Evolutionary conservation across 2,329 filamentous ascomycete genomes (phyloP).

Genomic region (Cercospora zeina): DNA sequence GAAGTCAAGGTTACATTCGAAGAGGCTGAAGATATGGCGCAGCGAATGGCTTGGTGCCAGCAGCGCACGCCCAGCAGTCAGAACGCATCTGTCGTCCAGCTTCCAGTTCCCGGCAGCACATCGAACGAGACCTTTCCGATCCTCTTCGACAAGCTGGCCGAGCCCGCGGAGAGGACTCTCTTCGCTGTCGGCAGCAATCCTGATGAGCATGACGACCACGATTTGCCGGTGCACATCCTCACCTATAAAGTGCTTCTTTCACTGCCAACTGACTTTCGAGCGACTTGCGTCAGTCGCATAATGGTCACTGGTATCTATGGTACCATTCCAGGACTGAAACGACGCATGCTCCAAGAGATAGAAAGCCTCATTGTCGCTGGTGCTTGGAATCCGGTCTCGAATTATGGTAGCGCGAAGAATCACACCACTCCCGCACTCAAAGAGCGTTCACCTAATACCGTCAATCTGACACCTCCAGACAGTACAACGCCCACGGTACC

Average conservation of each 20-base stretch:
- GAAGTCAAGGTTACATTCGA: constrained; percentile 60
- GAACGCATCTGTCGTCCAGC: constrained; percentile 23
- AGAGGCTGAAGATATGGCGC: constrained; percentile 77
- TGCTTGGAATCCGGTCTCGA: constrained; percentile 76
- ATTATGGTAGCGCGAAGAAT: constrained; percentile 57
- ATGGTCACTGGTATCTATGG: constrained; percentile 82
- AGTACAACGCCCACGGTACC: constrained; percentile 17
- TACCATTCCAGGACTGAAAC: constrained; percentile 74
- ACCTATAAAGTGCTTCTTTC: constrained; percentile 74
- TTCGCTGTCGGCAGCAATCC: constrained; percentile 59
- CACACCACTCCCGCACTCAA: constrained; percentile 22
- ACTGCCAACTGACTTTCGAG: constrained; percentile 78
- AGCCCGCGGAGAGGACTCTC: constrained; percentile 73
- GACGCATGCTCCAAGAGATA: constrained; percentile 74
- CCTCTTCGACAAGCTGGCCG: constrained; percentile 68
- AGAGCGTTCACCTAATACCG: constrained; percentile 28
- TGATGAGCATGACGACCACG: constrained; percentile 78
- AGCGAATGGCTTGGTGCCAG: constrained; percentile 74
- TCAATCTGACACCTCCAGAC: constrained; percentile 13
- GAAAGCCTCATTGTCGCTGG: constrained; percentile 63
- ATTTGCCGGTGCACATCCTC: constrained; percentile 73
- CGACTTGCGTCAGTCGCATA: constrained; percentile 83
- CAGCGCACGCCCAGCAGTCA: constrained; percentile 33
- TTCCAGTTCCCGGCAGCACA: constrained; percentile 33
- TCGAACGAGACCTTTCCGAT: constrained; percentile 50